Evolutionary conservation across 805 yeast genomes (phyloP).

Genomic region (Starmerella vaccinii): DNA sequence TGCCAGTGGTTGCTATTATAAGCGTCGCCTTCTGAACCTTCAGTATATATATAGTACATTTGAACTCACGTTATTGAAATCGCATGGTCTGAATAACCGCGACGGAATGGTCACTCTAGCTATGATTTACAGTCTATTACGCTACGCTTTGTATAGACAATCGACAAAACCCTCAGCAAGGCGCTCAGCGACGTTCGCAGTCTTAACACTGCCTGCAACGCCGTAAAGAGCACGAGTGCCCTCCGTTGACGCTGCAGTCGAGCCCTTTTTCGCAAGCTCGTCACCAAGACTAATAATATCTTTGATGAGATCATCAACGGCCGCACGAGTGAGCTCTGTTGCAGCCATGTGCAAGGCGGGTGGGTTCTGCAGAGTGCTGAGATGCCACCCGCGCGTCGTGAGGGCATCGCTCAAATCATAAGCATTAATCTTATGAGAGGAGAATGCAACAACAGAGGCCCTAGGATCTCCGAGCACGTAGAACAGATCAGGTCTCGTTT

Average conservation of each 20-base stretch:
- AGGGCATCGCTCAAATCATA: constrained; percentile 71
- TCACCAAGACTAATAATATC: constrained; percentile 42
- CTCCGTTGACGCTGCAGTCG: constrained; percentile 26
- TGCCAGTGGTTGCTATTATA: too few species aligned
- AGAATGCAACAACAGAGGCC: constrained; percentile 73
- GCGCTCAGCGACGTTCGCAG: constrained; percentile 73
- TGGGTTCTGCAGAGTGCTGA: constrained; percentile 77
- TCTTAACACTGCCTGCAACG: constrained; percentile 82
- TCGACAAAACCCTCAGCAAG: constrained; percentile 75
- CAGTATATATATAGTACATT: too few species aligned
- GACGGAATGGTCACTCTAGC: too few species aligned
- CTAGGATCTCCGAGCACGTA: constrained; percentile 72
- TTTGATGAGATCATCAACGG: constrained; percentile 48
- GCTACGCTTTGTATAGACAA: constrained; percentile 49
- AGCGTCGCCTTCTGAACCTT: too few species aligned
- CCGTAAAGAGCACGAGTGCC: constrained; percentile 87
- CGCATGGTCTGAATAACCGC: too few species aligned
- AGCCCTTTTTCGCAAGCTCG: constrained; percentile 33
- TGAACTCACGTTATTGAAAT: too few species aligned
- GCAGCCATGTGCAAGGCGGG: constrained; percentile 86
- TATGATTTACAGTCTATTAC: background rate
- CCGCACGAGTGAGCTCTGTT: constrained; percentile 56
- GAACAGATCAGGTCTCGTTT: constrained; percentile 43
- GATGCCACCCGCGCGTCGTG: constrained; percentile 72
- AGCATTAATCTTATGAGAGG: constrained; percentile 50